Conservation (phyloP, 768 basidiomycete species). For the Mycena olivaceomarginata region DNA sequence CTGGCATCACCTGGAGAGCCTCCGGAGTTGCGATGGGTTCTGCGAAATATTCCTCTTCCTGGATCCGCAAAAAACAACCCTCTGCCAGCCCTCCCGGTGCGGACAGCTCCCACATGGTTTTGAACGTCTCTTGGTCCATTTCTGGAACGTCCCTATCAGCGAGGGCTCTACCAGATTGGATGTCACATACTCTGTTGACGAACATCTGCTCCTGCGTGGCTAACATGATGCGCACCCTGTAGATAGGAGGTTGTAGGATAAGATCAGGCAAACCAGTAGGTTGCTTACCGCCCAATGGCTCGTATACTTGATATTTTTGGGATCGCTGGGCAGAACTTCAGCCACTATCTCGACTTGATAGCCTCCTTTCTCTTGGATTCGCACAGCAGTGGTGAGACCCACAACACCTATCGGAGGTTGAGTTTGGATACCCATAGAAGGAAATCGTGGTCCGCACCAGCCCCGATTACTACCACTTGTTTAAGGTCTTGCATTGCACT, state of each 20-base stretch:
- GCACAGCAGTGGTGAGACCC: slow-evolving; percentile 85
- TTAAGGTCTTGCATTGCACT: slow-evolving; percentile 44
- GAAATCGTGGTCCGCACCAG: slow-evolving; percentile 52
- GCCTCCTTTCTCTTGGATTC: slow-evolving; percentile 76
- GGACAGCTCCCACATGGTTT: slow-evolving; percentile 85
- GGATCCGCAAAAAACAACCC: slow-evolving; percentile 78
- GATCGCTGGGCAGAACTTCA: slow-evolving; percentile 83
- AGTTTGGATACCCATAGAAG: slow-evolving; percentile 23
- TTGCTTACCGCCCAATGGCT: slow-evolving; percentile 87
- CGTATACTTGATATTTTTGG: slow-evolving; percentile 84
- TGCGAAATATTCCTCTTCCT: slow-evolving; percentile 77
- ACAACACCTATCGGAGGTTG: slow-evolving; percentile 75
- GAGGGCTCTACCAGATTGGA: not conserved
- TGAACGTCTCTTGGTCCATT: slow-evolving; percentile 84
- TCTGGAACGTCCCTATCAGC: slow-evolving; percentile 58
- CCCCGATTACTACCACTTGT: slow-evolving; percentile 61
- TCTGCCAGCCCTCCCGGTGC: slow-evolving; percentile 73
- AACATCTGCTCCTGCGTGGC: slow-evolving; percentile 69
- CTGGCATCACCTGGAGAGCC: slow-evolving; percentile 72
- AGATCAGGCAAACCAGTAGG: not conserved
- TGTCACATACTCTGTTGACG: slow-evolving; percentile 72
- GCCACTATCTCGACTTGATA: slow-evolving; percentile 84
- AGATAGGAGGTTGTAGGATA: not conserved
- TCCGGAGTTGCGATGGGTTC: slow-evolving; percentile 62
- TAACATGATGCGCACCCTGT: slow-evolving; percentile 90